Evolutionary conservation across 2,329 filamentous ascomycete species (phyloP), one percentile per base, ranked within the genome.

Genomic region (Fusarium sp.): DNA sequence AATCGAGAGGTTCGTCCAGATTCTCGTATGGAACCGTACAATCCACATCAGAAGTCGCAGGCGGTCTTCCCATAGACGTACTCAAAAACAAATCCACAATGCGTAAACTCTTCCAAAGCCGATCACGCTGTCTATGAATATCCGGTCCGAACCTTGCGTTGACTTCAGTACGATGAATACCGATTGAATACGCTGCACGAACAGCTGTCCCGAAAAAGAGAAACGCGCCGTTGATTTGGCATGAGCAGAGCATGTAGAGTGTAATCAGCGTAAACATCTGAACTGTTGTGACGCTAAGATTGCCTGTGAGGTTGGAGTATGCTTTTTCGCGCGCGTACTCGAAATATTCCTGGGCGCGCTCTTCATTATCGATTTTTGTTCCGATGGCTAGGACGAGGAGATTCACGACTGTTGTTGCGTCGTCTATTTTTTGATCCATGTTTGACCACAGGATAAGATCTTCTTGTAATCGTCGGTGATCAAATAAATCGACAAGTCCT

Each of bases 171-270:
- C 86, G 78, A 65, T 88, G 86, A 7, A 87, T 76, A 0, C 86
- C 86, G 16, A 87, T 82, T 0, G 85, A 84, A 60, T 87, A 86
- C 0, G 85, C 85, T 1, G 85, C 84, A 4, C 86, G 80, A 0
- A 83, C 85, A 0, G 85, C 84, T 9, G 87, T 82, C 10, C 85
- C 86, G 20, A 87, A 87, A 73, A 86, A 85, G 4, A 88, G 73
- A 49, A 86, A 88, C 0, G 84, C 84, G 3, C 84, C 84, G 59
- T 86, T 87, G 72, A 87, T 86, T 71, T 87, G 85, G 55, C 84
- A 87, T 5, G 85, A 82, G 28, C 83, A 82, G 5, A 87, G 82
- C 82, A 87, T 86, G 75, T 86, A 87, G 10, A 87, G 68, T 1
- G 85, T 86, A 37, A 87, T 78, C 16, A 87, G 80, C 1, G 82